Percentiles rank a stretch among this genome's conserved stretches.
Conservation (phyloP, 805 yeast genomes). For the Wickerhamiella bombiphila region DNA sequence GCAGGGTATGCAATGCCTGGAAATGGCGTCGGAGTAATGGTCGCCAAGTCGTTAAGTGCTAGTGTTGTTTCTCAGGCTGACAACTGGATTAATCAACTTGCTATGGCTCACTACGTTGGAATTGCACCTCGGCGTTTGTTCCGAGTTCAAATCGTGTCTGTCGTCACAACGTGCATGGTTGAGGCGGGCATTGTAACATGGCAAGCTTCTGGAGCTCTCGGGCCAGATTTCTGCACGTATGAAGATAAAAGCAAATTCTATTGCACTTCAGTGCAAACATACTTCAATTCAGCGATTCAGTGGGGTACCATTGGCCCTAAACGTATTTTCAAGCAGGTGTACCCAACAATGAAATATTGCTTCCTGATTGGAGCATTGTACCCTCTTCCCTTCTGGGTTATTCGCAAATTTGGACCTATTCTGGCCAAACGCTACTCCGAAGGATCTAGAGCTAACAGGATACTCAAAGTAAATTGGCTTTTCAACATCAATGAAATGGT, state of each 20-base stretch:
- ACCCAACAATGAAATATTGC: constrained; percentile 29
- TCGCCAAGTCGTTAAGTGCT: constrained; percentile 39
- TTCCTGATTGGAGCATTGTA: constrained; percentile 30
- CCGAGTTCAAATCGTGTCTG: constrained; percentile 29
- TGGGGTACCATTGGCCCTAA: too few relatives aligned
- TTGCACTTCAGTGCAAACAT: constrained; percentile 26
- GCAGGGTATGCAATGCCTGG: constrained; percentile 44
- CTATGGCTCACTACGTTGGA: constrained; percentile 42
- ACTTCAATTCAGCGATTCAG: constrained; percentile 36
- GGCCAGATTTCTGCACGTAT: not conserved
- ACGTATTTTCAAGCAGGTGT: constrained; percentile 8
- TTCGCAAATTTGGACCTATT: constrained; percentile 7
- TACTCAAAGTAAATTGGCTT: constrained; percentile 20
- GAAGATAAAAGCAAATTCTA: not conserved
- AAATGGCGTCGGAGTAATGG: constrained; percentile 39
- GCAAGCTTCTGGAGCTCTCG: not conserved
- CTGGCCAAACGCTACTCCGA: constrained; percentile 5
- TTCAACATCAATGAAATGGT: constrained; percentile 10
- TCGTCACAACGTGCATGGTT: constrained; percentile 16
- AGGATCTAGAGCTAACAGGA: constrained; percentile 23
- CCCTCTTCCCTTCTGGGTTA: constrained; percentile 17
- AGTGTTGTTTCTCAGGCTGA: constrained; percentile 54
- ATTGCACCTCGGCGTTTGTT: constrained; percentile 47
- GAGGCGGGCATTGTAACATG: constrained; percentile 18
- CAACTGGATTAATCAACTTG: constrained; percentile 38